A percentile compares a stretch with the other conserved stretches of the same genome.
Conservation (phyloP, 1,139 yeast genomes). For the Zygosaccharomyces sapae region DNA sequence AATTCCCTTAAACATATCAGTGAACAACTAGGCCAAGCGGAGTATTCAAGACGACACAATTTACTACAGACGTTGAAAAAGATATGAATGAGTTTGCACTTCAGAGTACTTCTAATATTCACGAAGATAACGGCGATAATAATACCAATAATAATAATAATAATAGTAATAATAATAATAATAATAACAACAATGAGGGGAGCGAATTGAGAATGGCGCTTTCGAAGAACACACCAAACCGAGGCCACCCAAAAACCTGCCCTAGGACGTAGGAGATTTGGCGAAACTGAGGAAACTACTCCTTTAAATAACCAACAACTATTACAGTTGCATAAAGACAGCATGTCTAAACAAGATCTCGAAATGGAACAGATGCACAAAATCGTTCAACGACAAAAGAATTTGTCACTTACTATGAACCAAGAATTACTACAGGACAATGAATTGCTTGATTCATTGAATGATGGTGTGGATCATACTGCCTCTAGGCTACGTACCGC, state of each 20-base stretch:
- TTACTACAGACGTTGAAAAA: slow-evolving; percentile 39
- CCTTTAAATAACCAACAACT: slow-evolving; percentile 55
- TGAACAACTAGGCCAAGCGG: slow-evolving; percentile 40
- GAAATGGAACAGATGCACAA: slow-evolving; percentile 55
- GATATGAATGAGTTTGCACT: slow-evolving; percentile 34
- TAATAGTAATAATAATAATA: background rate
- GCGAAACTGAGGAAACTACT: slow-evolving; percentile 68
- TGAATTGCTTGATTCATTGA: slow-evolving; percentile 62
- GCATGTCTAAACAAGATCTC: slow-evolving; percentile 61
- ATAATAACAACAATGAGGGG: slow-evolving; percentile 1
- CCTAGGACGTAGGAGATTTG: slow-evolving; percentile 49
- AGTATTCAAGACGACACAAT: slow-evolving; percentile 41
- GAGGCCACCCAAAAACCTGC: slow-evolving; percentile 17
- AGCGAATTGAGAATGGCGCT: slow-evolving; percentile 6
- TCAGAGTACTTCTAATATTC: too few species aligned
- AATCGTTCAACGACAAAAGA: slow-evolving; percentile 61
- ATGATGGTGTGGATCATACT: slow-evolving; percentile 60
- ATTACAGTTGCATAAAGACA: slow-evolving; percentile 57
- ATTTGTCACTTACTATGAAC: slow-evolving; percentile 69
- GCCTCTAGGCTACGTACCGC: slow-evolving; percentile 60
- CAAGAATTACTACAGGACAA: slow-evolving; percentile 74
- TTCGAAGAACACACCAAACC: slow-evolving; percentile 8
- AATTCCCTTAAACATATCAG: slow-evolving; percentile 33
- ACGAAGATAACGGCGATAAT: too few species aligned
- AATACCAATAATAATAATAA: too few species aligned